Conservation (phyloP, 2,329 filamentous ascomycete genomes). For the Fusarium aywerte region DNA sequence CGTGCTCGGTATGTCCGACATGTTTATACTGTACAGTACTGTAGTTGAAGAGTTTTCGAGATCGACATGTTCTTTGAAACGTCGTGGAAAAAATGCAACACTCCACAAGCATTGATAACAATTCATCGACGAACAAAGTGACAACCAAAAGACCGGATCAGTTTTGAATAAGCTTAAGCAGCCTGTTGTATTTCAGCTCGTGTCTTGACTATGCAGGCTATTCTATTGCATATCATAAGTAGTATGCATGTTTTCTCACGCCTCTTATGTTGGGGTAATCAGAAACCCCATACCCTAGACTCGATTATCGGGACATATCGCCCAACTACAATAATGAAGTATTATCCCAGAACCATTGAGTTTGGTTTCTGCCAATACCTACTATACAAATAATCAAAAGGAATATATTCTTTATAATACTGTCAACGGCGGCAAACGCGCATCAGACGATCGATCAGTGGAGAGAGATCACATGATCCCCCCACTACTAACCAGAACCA, state of each 20-base stretch:
- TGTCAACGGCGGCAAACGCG: constrained; percentile 4
- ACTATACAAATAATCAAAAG: background rate
- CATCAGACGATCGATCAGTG: constrained; percentile 25
- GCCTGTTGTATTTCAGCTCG: background rate
- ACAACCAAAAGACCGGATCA: background rate
- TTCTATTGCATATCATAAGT: background rate
- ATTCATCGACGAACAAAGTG: background rate
- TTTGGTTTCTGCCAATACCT: rapidly evolving
- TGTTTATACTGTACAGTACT: background rate
- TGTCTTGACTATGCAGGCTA: background rate
- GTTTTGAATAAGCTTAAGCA: background rate
- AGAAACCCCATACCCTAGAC: background rate
- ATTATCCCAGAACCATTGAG: background rate
- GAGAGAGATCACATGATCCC: constrained; percentile 36
- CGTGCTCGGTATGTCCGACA: background rate
- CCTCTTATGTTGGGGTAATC: background rate
- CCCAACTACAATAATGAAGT: background rate
- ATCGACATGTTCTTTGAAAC: background rate
- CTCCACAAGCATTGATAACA: background rate
- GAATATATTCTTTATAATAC: background rate
- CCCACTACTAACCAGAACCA: constrained; percentile 16
- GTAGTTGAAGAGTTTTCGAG: background rate
- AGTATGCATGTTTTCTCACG: background rate
- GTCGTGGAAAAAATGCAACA: background rate
- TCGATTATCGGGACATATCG: background rate